A percentile compares a stretch with the other conserved stretches of the same genome.
These are phyloP conservation scores for Clarireedia hainanense DNA, from an alignment of 2,329 filamentous ascomycete species.

Conservation along the genomic window DNA sequence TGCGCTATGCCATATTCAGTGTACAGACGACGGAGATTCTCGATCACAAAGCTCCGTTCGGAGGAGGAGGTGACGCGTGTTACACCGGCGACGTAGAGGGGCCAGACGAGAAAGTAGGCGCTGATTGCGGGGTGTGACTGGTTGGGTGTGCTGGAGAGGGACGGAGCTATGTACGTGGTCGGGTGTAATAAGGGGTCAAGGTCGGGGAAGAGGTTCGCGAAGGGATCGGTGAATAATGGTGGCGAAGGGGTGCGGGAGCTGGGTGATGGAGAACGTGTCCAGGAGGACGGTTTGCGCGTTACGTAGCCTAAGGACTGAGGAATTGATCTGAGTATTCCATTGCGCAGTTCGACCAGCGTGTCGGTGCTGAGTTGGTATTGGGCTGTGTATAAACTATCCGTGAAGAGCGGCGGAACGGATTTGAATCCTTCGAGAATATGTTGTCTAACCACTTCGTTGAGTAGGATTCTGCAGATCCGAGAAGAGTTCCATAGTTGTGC, in stretches of 20 bases:
- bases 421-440: constrained; percentile 11
- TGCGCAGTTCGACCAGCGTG: constrained; percentile 11
- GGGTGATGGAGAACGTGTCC: neutral
- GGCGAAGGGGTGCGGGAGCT: neutral
- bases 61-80: neutral
- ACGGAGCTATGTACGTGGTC: neutral
- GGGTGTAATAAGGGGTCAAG: neutral
- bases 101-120: constrained; percentile 19
- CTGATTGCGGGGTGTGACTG: constrained; percentile 6
- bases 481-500: constrained; percentile 16
- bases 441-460: constrained; percentile 15
- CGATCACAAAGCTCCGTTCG: constrained; percentile 1
- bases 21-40: constrained; percentile 42
- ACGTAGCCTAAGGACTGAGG: constrained; percentile 15
- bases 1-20: constrained; percentile 48
- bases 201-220: neutral
- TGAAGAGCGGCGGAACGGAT: constrained; percentile 6
- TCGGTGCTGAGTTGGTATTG: constrained; percentile 11
- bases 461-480: constrained; percentile 12
- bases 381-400: neutral
- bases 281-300: constrained; percentile 10
- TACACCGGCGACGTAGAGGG: constrained; percentile 12
- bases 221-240: neutral
- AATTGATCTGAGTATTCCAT: constrained; percentile 16
- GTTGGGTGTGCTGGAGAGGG: neutral